Base-by-base conservation (phyloP, 768 basidiomycete genomes). In the Amanita pseudoporphyria region DNA sequence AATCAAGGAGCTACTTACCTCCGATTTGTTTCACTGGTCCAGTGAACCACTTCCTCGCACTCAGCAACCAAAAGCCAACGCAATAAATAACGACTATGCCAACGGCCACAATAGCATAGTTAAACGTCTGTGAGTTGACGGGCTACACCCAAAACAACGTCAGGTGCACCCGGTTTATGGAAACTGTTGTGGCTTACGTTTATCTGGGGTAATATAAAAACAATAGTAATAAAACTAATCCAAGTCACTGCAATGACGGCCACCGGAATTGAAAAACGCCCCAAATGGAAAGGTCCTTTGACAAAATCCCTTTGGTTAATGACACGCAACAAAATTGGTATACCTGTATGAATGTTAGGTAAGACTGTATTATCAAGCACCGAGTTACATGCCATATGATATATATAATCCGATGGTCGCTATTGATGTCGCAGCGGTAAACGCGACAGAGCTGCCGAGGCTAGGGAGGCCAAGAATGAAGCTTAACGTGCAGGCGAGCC, bases 331-430 rank as follows among this genome's bases (percentile, higher is more conserved):
- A 76, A 74, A 52, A 88, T 86, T 0, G 86, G 87, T 16, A 87
- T 79, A 13, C 69, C 81, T 79, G 53, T 28, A 28, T 28, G 5
- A 22, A 22, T 39, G 41, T n/a, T 16, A 16, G n/a, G n/a, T 37
- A 16, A 37, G n/a, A 37, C 16, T n/a, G 3, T 6, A 37, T 6
- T 38, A 21, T 10, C n/a, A 9, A 9, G 9, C 14, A 16, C 21
- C 10, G 3, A 24, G 10, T 9, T 13, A 56, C 68, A 24, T 51
- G 75, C 81, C 82, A 58, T 87, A 90, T 0, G 81, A 84, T 28
- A 83, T 82, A 57, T 87, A 87, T 9, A 87, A 66, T 0, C 85
- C 86, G 49, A 87, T 87, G 0, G 84, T 85, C 0, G 84, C 81
- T 45, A 85, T 84, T 2, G 72, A 74, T 0, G 76, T 77, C 0